phyloP scores from a whole-genome alignment of 139 green algal genomes.

The Nannochloris sp. region DNA sequence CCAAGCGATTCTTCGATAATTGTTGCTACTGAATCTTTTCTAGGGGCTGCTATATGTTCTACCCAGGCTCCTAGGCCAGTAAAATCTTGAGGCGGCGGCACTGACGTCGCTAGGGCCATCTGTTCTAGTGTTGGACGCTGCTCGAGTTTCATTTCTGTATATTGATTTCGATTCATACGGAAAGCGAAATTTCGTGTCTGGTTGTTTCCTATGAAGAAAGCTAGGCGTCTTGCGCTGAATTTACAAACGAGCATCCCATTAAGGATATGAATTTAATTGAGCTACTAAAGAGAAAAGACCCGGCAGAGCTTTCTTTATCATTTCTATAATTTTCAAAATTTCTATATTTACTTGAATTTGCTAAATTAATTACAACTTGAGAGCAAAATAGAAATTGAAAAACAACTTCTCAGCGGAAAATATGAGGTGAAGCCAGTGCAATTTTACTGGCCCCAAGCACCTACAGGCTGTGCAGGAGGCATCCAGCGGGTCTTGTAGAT shows the following conservation, averaged over 20 bases:
- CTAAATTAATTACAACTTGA: too few species aligned
- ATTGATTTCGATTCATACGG: background rate
- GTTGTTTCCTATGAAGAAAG: too few species aligned
- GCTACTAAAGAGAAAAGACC: too few species aligned
- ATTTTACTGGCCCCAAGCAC: slow-evolving; percentile 22
- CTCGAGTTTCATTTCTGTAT: background rate
- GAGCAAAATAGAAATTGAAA: too few species aligned
- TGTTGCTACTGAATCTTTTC: slow-evolving; percentile 2
- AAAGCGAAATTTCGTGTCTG: background rate
- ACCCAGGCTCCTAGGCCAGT: slow-evolving; percentile 1
- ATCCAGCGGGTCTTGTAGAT: slow-evolving; percentile 60
- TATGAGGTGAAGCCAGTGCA: too few species aligned
- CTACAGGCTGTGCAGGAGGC: slow-evolving; percentile 37
- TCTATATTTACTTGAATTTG: too few species aligned
- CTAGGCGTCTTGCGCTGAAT: too few species aligned
- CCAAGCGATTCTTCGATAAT: slow-evolving; percentile 9
- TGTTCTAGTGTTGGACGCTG: background rate
- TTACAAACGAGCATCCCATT: too few species aligned
- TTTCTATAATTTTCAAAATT: too few species aligned
- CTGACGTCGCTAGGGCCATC: background rate
- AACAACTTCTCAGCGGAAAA: too few species aligned
- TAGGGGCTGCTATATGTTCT: slow-evolving; percentile 14
- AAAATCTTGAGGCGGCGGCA: background rate
- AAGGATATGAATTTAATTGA: too few species aligned
- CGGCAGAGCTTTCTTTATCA: too few species aligned